phyloP scores from a whole-genome alignment of 768 basidiomycete genomes.

The Podaxis sp. region DNA sequence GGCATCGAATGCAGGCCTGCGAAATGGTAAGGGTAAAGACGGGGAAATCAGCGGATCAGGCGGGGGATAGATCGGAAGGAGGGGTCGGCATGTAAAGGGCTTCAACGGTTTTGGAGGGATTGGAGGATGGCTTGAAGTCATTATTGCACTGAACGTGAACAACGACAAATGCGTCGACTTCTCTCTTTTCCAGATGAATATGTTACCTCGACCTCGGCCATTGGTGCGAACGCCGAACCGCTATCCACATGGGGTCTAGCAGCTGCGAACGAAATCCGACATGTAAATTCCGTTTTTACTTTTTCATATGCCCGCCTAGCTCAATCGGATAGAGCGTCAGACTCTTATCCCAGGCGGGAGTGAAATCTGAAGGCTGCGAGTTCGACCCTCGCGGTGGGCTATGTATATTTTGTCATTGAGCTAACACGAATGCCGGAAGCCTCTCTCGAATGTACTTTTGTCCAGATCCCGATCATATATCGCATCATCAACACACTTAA shows the following conservation, averaged over 20 bases:
- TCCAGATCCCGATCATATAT: too few species aligned
- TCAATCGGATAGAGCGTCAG: conserved; percentile 64
- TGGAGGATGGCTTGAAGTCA: conserved; percentile 13
- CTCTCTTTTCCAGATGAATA: background rate
- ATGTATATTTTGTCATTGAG: conserved; percentile 19
- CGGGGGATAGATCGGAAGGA: conserved; percentile 36
- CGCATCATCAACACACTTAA: too few species aligned
- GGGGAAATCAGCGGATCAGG: conserved; percentile 33
- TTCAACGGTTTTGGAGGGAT: conserved; percentile 20
- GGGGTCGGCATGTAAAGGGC: conserved; percentile 10
- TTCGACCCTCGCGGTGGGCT: conserved; percentile 86
- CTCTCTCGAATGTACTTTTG: too few species aligned
- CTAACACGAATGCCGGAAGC: too few species aligned
- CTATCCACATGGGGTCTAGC: background rate
- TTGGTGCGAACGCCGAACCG: background rate
- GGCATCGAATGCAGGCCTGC: conserved; percentile 31
- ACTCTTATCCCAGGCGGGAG: conserved; percentile 31
- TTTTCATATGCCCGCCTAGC: conserved; percentile 44
- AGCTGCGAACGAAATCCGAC: background rate
- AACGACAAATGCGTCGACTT: background rate
- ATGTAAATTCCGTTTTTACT: background rate
- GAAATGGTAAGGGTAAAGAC: conserved; percentile 37
- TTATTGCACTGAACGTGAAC: background rate
- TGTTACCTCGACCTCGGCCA: background rate
- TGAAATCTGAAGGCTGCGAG: conserved; percentile 78